phyloP scores from a whole-genome alignment of 2,329 filamentous ascomycete species.

The Amauroascus niger region DNA sequence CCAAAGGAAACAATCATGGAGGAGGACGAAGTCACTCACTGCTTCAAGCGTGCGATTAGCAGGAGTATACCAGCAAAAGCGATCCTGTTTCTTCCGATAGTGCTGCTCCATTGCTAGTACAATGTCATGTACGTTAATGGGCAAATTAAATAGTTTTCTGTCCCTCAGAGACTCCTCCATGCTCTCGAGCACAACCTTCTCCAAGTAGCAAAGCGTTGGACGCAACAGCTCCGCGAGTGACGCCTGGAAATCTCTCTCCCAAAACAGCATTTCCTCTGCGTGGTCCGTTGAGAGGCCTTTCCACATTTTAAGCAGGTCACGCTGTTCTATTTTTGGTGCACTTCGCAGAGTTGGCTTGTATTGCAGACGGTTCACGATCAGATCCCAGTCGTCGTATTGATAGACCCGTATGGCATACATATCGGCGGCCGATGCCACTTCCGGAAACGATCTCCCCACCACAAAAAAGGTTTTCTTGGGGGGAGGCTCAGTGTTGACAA shows the following conservation, averaged over 20 bases:
- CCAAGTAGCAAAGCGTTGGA: slow-evolving; percentile 12
- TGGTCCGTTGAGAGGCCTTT: slow-evolving; percentile 18
- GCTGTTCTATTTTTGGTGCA: slow-evolving; percentile 17
- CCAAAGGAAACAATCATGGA: slow-evolving; percentile 17
- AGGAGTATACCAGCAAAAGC: slow-evolving; percentile 12
- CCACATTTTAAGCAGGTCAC: slow-evolving; percentile 17
- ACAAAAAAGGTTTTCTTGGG: neutral
- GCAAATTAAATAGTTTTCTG: neutral
- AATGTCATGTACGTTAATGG: neutral
- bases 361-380: neutral
- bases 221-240: slow-evolving; percentile 16
- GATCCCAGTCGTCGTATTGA: neutral
- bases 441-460: neutral
- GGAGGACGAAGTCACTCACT: slow-evolving; percentile 15
- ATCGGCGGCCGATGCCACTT: neutral
- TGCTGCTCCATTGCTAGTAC: neutral
- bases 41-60: slow-evolving; percentile 9
- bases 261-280: slow-evolving; percentile 18
- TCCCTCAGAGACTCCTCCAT: neutral
- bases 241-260: slow-evolving; percentile 17
- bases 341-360: slow-evolving; percentile 20
- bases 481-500: too few relatives aligned
- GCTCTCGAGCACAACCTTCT: neutral
- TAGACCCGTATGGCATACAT: neutral
- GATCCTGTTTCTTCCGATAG: neutral